A percentile compares a stretch with the other conserved stretches of the same genome.
Evolutionary conservation across 129 eudicot genomes (phyloP).

Genomic region (Ambrosia trifida): DNA sequence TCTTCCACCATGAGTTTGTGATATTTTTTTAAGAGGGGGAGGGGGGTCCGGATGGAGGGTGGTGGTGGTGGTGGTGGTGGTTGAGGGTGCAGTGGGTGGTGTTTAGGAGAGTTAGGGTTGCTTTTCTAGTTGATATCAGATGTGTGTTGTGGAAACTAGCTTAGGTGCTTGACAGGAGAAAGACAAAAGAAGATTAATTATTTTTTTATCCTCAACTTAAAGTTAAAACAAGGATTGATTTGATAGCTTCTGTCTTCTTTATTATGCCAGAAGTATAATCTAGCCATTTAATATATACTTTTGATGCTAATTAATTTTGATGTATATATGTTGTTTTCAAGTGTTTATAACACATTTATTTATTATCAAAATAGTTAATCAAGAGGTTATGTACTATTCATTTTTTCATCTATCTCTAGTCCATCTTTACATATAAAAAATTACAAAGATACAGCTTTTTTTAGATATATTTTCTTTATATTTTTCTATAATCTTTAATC

Average conservation of each 20-base stretch:
- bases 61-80: slow-evolving; percentile 21
- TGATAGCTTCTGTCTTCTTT: slow-evolving; percentile 4
- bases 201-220: neutral
- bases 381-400: too few relatives aligned
- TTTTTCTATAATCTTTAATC: too few relatives aligned
- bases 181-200: slow-evolving; percentile 11
- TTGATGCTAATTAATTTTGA: neutral
- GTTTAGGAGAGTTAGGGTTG: slow-evolving; percentile 26
- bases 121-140: slow-evolving; percentile 10
- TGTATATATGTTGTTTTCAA: too few relatives aligned
- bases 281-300: neutral
- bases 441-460: too few relatives aligned
- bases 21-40: neutral
- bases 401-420: too few relatives aligned
- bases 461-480: too few relatives aligned
- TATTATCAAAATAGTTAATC: too few relatives aligned
- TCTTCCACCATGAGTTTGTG: slow-evolving; percentile 31
- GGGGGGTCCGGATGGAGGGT: slow-evolving; percentile 27
- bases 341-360: too few relatives aligned
- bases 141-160: slow-evolving; percentile 22
- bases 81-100: neutral
- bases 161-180: slow-evolving; percentile 21
- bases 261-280: neutral
- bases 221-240: slow-evolving; percentile 11
- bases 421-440: too few relatives aligned